A percentile compares a stretch with the other conserved stretches of the same genome.
Evolutionary conservation across 139 green algal genomes (phyloP).

Genomic region (Tetradesmus lagerheimii): DNA sequence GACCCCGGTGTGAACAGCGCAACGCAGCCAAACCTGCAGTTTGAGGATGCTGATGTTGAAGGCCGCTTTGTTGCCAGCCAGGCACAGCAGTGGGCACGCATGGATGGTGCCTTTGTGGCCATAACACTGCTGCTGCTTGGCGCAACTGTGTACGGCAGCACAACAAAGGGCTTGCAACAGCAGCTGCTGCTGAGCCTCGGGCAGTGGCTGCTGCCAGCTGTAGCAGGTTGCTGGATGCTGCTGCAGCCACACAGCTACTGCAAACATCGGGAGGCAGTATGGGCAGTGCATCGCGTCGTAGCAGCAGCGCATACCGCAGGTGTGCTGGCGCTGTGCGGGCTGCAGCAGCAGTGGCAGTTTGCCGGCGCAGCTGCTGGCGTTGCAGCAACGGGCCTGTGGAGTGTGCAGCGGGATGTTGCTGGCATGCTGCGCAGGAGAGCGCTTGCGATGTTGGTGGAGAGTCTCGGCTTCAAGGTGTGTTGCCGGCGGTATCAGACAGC

Average conservation of each 20-base stretch:
- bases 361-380: not conserved
- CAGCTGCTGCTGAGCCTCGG: constrained; percentile 3
- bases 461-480: constrained; percentile 36
- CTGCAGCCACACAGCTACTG: not conserved
- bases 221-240: not conserved
- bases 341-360: constrained; percentile 15
- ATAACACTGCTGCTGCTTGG: not conserved
- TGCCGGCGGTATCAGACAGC: not conserved
- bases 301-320: not conserved
- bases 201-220: constrained; percentile 18
- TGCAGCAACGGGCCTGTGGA: not conserved
- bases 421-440: not conserved
- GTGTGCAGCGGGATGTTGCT: not conserved
- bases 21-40: not conserved
- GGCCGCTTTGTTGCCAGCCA: not conserved
- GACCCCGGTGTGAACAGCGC: not conserved
- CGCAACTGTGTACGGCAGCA: not conserved
- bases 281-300: constrained; percentile 7
- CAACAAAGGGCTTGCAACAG: not conserved
- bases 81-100: not conserved
- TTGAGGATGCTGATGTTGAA: not conserved
- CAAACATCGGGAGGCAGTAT: constrained; percentile 19
- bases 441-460: constrained; percentile 20
- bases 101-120: constrained; percentile 17
- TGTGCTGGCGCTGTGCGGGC: not conserved